Conservation (phyloP, 352 stramenopile species). For the Globisporangium nodosum region DNA sequence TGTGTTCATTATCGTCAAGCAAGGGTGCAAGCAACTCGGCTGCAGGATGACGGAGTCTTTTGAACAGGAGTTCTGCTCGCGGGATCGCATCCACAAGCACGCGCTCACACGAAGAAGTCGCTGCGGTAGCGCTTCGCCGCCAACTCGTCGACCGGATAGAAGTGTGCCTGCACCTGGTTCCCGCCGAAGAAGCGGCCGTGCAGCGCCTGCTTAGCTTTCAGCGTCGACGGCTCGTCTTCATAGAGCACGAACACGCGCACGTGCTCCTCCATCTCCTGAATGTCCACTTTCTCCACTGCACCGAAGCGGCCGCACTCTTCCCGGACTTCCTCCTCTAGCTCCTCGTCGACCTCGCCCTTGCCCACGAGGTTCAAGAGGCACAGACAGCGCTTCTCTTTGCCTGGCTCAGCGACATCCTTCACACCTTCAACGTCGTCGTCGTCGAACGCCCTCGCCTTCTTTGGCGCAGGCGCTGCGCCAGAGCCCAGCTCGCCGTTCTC, state of each 20-base stretch:
- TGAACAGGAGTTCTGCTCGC: not conserved
- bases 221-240: constrained; percentile 31
- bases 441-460: constrained; percentile 29
- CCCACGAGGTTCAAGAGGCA: constrained; percentile 72
- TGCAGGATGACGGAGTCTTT: not conserved
- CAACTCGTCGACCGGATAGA: constrained; percentile 48
- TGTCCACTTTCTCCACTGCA: constrained; percentile 42
- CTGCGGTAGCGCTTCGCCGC: constrained; percentile 40
- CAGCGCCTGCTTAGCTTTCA: constrained; percentile 48
- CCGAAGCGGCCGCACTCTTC: constrained; percentile 65
- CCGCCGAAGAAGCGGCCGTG: constrained; percentile 74
- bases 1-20: not conserved
- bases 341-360: constrained; percentile 62
- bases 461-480: constrained; percentile 1
- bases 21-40: not conserved
- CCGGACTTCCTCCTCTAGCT: constrained; percentile 62
- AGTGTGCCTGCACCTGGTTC: constrained; percentile 63
- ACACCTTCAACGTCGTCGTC: constrained; percentile 60
- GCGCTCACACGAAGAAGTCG: constrained; percentile 36
- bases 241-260: constrained; percentile 80
- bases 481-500: constrained; percentile 11
- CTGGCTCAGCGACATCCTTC: constrained; percentile 27
- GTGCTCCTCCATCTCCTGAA: constrained; percentile 60
- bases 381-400: constrained; percentile 43
- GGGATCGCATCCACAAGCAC: not conserved